Base-by-base conservation (phyloP, 306 rosid genomes). In the Begonia peltatifolia region DNA sequence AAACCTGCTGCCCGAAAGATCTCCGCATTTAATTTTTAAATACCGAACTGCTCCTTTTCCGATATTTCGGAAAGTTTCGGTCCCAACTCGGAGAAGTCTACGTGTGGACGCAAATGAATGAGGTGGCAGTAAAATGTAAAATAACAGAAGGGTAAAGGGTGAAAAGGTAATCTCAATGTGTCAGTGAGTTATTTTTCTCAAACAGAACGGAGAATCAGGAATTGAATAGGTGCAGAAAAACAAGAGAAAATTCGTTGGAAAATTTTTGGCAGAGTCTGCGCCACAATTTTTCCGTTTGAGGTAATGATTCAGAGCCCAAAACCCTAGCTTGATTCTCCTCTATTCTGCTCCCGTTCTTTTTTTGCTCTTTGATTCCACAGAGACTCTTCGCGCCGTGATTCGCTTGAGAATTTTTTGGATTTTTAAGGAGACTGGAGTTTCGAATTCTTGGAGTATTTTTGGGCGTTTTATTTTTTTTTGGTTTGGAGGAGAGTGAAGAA, bases 321-420 rank as follows among this genome's bases (percentile, higher is more conserved):
- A 60, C 56, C 64, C 64, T 51, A 60, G 56, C 16, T 50, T 16
- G 16, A 38, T 60, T 17, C 42, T n/a, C 12, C n/a, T 44, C 3
- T 44, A 38, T 38, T 50, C 20, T n/a, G 53, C 18, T n/a, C 4
- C 10, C 53, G 12, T 3, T 20, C 23, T 14, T 50, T 50, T 14
- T 50, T 17, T 50, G 11, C 11, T 9, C 20, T 50, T n/a, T 20
- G 9, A 15, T 9, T 50, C 3, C 6, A 9, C 48, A 44, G 47
- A 43, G 14, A 44, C 6, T 5, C 14, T 44, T 11, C n/a, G 48
- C n/a, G 48, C n/a, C 48, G 48, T 10, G 48, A 44, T 10, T 44
- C 6, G 12, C 12, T 44, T 44, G 48, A 10, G 14, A 44, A 44
- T 10, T 44, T 30, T 11, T n/a, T 44, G 48, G 6, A 44, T 44